Evolutionary conservation across 257 asterid genomes (phyloP), one percentile per base, ranked within the genome.

Genomic region (Solanum chmielewskii): DNA sequence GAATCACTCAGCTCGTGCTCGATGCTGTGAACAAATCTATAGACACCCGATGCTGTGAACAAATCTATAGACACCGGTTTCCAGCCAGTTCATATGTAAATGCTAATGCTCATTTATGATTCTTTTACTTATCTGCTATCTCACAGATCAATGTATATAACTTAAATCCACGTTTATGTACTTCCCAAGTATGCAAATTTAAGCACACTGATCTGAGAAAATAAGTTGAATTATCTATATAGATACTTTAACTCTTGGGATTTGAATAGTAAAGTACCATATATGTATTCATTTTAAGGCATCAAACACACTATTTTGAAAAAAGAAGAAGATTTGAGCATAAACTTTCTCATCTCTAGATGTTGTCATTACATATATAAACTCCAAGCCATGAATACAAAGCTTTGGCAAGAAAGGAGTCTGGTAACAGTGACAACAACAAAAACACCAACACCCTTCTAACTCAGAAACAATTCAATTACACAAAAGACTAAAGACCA

Each of bases 11-110:
- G 23, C 84, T 45, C 25, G 97, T 94, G 89, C 59, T 94, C 81
- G 98, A 94, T 92, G 98, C 98, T 9, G 95, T 94, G 8, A 94
- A 76, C 83, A 87, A 74, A 45, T 96, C 98, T 11, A 92, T 96
- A 6, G 96, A 96, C 68, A 89, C 86, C 88, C 81, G 98, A 94
- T 92, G 98, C 98, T 9, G 95, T 94, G 8, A 94, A 76, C 83
- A 87, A 74, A 45, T 96, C 98, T 11, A 92, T 96, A 6, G 96
- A 96, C 68, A 89, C 86, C 88, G 93, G 93, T 77, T 89, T 84
- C 86, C 87, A 90, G 87, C 93, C 90, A 21, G 92, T 94, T 70
- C 88, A 87, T 60, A 60, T 92, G 91, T 92, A 88, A 62, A 84
- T 68, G 66, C 44, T 70, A 3, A 27, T 80, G 68, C 14, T 80